Evolutionary conservation across 2,329 filamentous ascomycete species (phyloP).

Genomic region (Aspergillus carbonarius): DNA sequence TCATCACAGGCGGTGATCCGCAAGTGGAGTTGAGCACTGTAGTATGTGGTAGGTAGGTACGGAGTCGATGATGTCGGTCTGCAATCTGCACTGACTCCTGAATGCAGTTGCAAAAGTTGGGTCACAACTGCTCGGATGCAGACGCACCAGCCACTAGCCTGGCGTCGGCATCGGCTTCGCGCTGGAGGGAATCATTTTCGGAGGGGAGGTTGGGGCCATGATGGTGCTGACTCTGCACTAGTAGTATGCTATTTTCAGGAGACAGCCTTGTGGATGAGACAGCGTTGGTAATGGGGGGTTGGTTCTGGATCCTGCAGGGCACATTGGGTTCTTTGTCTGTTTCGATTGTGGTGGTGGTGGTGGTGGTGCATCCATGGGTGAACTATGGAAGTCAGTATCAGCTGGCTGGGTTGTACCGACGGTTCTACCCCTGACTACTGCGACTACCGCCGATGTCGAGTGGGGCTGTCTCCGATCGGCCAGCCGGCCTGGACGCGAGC

Average conservation of each 20-base stretch:
- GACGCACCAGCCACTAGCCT: not conserved
- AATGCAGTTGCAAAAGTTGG: not conserved
- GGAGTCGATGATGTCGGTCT: no score
- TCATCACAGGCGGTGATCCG: no score
- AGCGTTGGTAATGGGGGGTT: not conserved
- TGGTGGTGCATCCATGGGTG: not conserved
- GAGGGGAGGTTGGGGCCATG: not conserved
- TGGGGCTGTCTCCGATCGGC: not conserved
- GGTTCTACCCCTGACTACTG: not conserved
- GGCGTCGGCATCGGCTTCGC: no score
- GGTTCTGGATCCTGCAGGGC: not conserved
- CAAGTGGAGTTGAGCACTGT: no score
- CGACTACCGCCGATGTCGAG: not conserved
- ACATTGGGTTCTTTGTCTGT: not conserved
- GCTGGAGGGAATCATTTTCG: no score
- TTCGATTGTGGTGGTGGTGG: not conserved
- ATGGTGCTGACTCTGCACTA: not conserved
- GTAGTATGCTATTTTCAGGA: not conserved
- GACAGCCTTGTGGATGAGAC: not conserved
- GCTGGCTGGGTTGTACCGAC: not conserved
- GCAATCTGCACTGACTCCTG: no score
- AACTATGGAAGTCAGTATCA: not conserved
- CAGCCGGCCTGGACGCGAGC: not conserved
- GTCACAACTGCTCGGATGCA: not conserved
- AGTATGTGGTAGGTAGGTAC: no score